Base-by-base conservation (phyloP, 2,329 filamentous ascomycete species). In the Chaetomiaceae sp. region DNA sequence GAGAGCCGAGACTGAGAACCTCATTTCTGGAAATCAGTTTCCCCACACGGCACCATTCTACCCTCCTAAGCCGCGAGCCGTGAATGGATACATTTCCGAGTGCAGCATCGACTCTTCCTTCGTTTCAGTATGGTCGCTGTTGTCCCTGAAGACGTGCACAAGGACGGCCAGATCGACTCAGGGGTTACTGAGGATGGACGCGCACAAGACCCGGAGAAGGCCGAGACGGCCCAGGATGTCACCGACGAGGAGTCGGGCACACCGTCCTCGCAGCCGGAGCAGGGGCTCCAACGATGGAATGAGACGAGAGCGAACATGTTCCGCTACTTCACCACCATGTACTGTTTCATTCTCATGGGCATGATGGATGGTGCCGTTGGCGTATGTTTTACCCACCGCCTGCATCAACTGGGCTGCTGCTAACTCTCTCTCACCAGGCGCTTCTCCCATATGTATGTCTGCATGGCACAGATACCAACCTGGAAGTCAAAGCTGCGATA, bases 291-390 rank as follows among this genome's bases (percentile, higher is more conserved):
- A 60, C 70, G 65, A 65, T 89, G 85, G 86, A 87, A 87, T 60
- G 67, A 70, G n/a, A 76, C 84, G 0, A 65, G 68, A 8, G 70
- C 72, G 37, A 87, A 85, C 62, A 67, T 78, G 4, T 82, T 71
- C 58, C 77, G 83, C 34, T 79, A 80, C 40, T 65, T 78, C 31
- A 73, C 79, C 0, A 76, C 81, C 3, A 80, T 83, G 59, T 80
- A 78, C 66, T 75, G 76, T 5, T 81, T 88, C 56, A 68, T 83
- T 17, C 71, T 86, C 27, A 79, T 86, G 71, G 85, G 85, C 6
- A 76, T 83, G 69, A 86, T 85, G 59, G 85, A 89, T 67, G 84
- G 78, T 9, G 78, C 79, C 20, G 74, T 81, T 39, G 83, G 83
- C 37, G 80, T 81, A 70, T 64, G 74, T 72, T 31, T 2, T 20